These are phyloP conservation scores for Pseudogymnoascus sp. DNA, from an alignment of 2,329 filamentous ascomycete species.

Conservation along the genomic window DNA sequence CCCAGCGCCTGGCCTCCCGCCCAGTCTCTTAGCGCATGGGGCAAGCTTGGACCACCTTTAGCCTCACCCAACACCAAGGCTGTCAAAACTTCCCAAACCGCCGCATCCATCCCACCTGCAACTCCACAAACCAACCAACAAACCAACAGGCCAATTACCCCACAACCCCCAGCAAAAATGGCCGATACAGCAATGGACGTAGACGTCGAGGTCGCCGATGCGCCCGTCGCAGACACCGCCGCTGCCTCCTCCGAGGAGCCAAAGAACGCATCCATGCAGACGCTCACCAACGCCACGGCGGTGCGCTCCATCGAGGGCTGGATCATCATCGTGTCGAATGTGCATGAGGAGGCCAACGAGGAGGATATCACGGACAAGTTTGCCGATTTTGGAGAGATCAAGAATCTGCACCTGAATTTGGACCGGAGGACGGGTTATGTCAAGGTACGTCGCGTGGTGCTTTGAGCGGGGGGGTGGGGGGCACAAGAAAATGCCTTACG, in stretches of 20 bases:
- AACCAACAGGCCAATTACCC: background rate
- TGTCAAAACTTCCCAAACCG: conserved; percentile 7
- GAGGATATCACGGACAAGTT: conserved; percentile 77
- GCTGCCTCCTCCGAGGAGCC: conserved; percentile 41
- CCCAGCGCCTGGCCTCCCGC: background rate
- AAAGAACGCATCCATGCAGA: conserved; percentile 61
- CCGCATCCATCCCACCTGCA: background rate
- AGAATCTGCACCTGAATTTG: conserved; percentile 78
- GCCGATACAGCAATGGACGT: conserved; percentile 41
- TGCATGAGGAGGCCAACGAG: conserved; percentile 81
- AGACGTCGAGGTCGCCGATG: conserved; percentile 26
- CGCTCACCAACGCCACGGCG: conserved; percentile 65
- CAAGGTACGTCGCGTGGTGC: conserved; percentile 52
- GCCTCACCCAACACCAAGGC: conserved; percentile 3
- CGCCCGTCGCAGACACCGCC: conserved; percentile 19
- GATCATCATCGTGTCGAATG: conserved; percentile 81
- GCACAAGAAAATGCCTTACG: background rate
- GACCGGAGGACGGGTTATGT: conserved; percentile 79
- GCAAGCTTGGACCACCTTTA: conserved; percentile 1
- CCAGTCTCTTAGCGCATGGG: background rate
- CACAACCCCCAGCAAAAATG: conserved; percentile 27
- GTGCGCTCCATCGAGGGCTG: conserved; percentile 84
- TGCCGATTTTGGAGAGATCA: conserved; percentile 78
- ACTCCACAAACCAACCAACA: conserved; percentile 10
- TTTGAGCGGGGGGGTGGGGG: background rate